Conservation (phyloP, 345 rosid genomes). For the Syzygium aqueum region DNA sequence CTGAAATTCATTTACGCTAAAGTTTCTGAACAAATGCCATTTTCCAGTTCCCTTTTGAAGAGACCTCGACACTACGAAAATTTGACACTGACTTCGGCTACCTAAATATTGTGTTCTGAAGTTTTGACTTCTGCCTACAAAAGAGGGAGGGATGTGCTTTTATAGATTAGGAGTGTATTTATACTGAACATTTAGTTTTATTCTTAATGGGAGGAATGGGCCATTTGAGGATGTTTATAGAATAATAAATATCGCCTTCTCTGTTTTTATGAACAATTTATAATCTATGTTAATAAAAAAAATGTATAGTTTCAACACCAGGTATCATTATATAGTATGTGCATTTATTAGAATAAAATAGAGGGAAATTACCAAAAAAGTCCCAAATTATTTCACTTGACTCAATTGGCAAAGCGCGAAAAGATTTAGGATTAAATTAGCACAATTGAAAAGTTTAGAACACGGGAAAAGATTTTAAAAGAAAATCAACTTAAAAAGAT, state of each 20-base stretch:
- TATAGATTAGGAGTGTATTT: not conserved
- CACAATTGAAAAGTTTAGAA: not conserved
- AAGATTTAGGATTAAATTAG: fast-evolving
- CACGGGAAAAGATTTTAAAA: not conserved
- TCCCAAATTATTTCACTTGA: too few species aligned
- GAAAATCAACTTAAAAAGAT: too few species aligned
- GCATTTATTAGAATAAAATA: too few species aligned
- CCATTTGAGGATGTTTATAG: too few species aligned
- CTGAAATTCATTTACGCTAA: not conserved
- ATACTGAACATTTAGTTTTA: not conserved
- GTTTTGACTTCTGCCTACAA: not conserved
- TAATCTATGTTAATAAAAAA: too few species aligned
- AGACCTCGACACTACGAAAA: not conserved
- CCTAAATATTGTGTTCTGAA: not conserved
- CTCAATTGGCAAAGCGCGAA: not conserved
- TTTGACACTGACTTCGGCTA: fast-evolving
- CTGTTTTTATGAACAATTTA: too few species aligned
- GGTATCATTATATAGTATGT: too few species aligned
- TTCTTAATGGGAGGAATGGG: too few species aligned
- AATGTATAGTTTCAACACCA: too few species aligned
- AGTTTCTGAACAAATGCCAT: not conserved
- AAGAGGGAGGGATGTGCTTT: not conserved
- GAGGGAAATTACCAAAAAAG: too few species aligned
- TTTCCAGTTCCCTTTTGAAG: not conserved
- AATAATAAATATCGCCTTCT: too few species aligned